Conservation (phyloP, 2,329 filamentous ascomycete genomes). For the Cucurbitaria berberidis region DNA sequence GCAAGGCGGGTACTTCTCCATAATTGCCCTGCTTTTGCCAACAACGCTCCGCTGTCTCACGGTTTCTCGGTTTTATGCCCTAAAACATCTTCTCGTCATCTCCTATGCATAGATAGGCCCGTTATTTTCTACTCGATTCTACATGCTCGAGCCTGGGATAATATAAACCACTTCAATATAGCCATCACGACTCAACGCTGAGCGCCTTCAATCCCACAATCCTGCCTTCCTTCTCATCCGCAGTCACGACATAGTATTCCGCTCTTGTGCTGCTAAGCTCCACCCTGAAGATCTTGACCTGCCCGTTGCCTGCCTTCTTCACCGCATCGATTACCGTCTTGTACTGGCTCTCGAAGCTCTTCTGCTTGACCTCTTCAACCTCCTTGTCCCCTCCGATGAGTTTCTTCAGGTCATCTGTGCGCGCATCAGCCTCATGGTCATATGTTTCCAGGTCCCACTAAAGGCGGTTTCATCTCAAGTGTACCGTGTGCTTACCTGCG, state of each 20-base stretch:
- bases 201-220: slow-evolving; percentile 80
- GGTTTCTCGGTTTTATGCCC: neutral
- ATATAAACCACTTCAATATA: no score
- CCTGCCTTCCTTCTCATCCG: slow-evolving; percentile 63
- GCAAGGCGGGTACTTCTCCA: neutral
- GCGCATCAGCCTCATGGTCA: slow-evolving; percentile 11
- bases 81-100: neutral
- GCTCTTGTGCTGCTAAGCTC: slow-evolving; percentile 65
- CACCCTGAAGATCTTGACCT: slow-evolving; percentile 78
- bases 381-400: slow-evolving; percentile 66
- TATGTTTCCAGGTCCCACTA: neutral
- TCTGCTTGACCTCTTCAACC: slow-evolving; percentile 70
- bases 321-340: slow-evolving; percentile 71
- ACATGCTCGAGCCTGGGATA: no score
- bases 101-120: neutral
- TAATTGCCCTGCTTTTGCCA: neutral
- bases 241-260: slow-evolving; percentile 80
- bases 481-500: slow-evolving; percentile 52
- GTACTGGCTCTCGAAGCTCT: slow-evolving; percentile 80
- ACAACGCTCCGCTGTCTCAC: neutral
- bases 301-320: slow-evolving; percentile 67
- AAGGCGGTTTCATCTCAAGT: neutral
- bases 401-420: slow-evolving; percentile 70
- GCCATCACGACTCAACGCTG: slow-evolving; percentile 68
- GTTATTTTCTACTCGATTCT: neutral